phyloP scores from a whole-genome alignment of 371 early-diverging fungal species.

The Rhizopus delemar region DNA sequence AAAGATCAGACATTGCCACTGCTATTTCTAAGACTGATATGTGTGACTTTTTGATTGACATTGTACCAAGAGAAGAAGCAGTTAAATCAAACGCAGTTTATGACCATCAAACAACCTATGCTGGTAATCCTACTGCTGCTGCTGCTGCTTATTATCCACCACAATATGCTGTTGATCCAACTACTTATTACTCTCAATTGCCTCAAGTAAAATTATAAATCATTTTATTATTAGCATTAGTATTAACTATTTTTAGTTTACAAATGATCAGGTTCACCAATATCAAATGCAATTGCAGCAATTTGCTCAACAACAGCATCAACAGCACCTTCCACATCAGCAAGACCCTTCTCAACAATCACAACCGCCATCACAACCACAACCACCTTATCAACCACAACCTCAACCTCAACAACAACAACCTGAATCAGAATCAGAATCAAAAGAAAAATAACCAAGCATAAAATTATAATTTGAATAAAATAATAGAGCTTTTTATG shows the following conservation, averaged over 20 bases:
- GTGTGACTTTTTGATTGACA: conserved; percentile 99
- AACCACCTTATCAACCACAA: not conserved
- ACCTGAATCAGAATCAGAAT: not conserved
- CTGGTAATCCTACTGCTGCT: conserved; percentile 5
- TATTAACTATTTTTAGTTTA: not conserved
- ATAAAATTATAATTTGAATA: too few relatives aligned
- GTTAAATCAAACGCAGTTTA: conserved; percentile 21
- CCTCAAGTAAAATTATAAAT: conserved; percentile 5
- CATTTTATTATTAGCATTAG: not conserved
- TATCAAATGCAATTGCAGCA: conserved; percentile 14
- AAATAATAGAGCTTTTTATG: too few relatives aligned
- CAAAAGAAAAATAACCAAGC: not conserved
- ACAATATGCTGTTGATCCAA: conserved; percentile 23
- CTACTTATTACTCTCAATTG: conserved; percentile 19
- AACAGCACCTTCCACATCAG: conserved; percentile 5
- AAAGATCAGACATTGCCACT: conserved; percentile 92
- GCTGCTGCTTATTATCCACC: conserved; percentile 22
- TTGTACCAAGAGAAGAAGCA: conserved; percentile 92
- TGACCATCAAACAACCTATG: conserved; percentile 28
- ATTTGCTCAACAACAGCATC: conserved; percentile 5
- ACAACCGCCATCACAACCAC: not conserved
- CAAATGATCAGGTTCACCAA: conserved; percentile 5
- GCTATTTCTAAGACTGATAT: conserved; percentile 95
- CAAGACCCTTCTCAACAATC: conserved; percentile 2
- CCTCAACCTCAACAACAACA: not conserved